These are phyloP conservation scores for Hysterium pulicare DNA, from an alignment of 2,329 filamentous ascomycete genomes.

Conservation along the genomic window DNA sequence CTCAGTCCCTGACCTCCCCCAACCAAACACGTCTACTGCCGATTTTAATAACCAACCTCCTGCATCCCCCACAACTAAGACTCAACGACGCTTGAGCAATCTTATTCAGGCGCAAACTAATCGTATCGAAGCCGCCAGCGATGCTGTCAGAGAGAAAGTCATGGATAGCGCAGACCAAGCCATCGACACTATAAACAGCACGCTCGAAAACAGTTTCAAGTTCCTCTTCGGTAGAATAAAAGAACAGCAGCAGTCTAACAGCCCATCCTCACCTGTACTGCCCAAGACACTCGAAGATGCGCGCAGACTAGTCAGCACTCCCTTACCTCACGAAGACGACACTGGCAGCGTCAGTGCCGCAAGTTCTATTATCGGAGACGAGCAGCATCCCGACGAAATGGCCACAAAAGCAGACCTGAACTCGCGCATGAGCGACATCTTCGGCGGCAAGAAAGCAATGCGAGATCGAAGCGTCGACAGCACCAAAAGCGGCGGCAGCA, in stretches of 20 bases:
- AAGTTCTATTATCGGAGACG: slow-evolving; percentile 46
- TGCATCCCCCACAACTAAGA: slow-evolving; percentile 45
- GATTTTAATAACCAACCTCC: slow-evolving; percentile 19
- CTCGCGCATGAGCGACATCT: slow-evolving; percentile 67
- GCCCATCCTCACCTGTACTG: slow-evolving; percentile 47
- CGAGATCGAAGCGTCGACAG: slow-evolving; percentile 79
- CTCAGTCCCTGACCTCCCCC: slow-evolving; percentile 36
- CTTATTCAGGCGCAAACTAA: slow-evolving; percentile 81
- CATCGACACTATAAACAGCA: slow-evolving; percentile 86
- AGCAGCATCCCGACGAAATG: slow-evolving; percentile 5
- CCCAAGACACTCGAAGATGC: slow-evolving; percentile 94
- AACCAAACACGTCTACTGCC: slow-evolving; percentile 30
- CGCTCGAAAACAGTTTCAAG: slow-evolving; percentile 87
- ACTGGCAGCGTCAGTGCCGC: slow-evolving; percentile 48
- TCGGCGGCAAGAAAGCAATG: slow-evolving; percentile 60
- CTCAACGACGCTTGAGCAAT: slow-evolving; percentile 77
- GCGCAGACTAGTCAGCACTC: slow-evolving; percentile 77
- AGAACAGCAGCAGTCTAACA: slow-evolving; percentile 56
- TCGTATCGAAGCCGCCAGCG: slow-evolving; percentile 76
- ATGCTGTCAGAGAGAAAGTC: slow-evolving; percentile 64
- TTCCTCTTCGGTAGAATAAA: slow-evolving; percentile 87
- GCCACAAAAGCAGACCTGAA: slow-evolving; percentile 45
- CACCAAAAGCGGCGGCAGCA: slow-evolving; percentile 59
- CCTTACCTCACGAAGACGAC: slow-evolving; percentile 56
- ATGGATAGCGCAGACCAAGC: slow-evolving; percentile 87